A percentile compares a stretch with the other conserved stretches of the same genome.
Conservation (phyloP, 2,329 filamentous ascomycete species). For the Pyrenochaeta sp. region DNA sequence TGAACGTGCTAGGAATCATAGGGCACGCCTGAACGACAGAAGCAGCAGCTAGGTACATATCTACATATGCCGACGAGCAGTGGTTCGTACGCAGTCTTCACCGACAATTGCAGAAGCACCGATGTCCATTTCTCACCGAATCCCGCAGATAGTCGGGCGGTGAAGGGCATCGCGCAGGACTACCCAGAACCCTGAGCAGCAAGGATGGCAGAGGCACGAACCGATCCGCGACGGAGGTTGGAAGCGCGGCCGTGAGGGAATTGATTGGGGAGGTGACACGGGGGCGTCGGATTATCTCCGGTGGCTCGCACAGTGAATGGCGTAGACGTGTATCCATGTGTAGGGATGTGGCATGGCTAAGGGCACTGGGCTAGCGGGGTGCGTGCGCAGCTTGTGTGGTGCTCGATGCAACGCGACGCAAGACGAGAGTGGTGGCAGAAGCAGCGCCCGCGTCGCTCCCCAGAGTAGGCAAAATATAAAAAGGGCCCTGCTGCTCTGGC, state of each 20-base stretch:
- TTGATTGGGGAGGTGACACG: constrained; percentile 2
- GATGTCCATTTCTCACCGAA: not conserved
- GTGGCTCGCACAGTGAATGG: constrained; percentile 1
- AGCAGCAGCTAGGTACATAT: not conserved
- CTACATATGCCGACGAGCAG: not conserved
- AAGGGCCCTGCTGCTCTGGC: constrained; percentile 4
- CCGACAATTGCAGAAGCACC: too few species aligned
- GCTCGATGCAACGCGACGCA: constrained; percentile 6
- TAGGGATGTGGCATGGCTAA: constrained; percentile 7
- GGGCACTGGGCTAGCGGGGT: not conserved
- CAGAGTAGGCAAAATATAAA: too few species aligned
- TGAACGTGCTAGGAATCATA: not conserved
- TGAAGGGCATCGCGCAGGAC: not conserved
- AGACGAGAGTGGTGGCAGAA: too few species aligned
- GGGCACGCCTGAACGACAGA: not conserved
- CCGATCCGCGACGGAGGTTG: not conserved
- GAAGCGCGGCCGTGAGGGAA: constrained; percentile 5
- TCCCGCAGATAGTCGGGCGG: not conserved
- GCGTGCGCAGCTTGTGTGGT: constrained; percentile 3
- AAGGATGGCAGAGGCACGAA: not conserved
- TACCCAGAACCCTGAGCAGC: not conserved
- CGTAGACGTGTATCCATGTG: constrained; percentile 6
- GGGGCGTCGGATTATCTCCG: not conserved
- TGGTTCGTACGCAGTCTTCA: not conserved
- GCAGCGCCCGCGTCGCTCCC: too few species aligned